Evolutionary conservation across 495 filamentous ascomycete species (phyloP).

Genomic region (Penicillium subrubescens): DNA sequence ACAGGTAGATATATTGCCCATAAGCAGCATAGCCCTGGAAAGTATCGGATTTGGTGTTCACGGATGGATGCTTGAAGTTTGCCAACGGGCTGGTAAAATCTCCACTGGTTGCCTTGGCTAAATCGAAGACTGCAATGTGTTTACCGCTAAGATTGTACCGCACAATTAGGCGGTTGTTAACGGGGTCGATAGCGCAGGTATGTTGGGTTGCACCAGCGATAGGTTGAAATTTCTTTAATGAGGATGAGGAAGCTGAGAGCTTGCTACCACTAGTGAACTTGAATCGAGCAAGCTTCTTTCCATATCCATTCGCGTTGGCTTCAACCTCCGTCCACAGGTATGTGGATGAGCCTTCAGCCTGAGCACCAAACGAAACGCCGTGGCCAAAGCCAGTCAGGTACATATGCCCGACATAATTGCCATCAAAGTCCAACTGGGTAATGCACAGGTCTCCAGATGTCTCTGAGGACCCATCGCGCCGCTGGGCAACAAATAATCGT

Average conservation of each 20-base stretch:
- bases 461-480: constrained; percentile 10
- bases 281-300: constrained; percentile 21
- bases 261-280: constrained; percentile 19
- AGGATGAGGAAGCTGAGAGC: background rate
- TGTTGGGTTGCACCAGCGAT: constrained; percentile 11
- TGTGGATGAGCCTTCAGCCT: constrained; percentile 18
- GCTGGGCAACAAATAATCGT: constrained; percentile 22
- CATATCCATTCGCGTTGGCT: constrained; percentile 23
- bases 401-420: constrained; percentile 23
- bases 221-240: constrained; percentile 5
- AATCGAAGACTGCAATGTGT: constrained; percentile 18
- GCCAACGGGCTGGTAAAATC: constrained; percentile 17
- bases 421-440: constrained; percentile 26
- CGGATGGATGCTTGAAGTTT: constrained; percentile 12
- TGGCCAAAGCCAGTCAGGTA: constrained; percentile 22
- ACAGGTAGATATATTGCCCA: constrained; percentile 19
- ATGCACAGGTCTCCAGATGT: constrained; percentile 22
- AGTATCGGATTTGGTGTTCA: constrained; percentile 1
- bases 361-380: constrained; percentile 21
- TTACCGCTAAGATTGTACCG: constrained; percentile 11
- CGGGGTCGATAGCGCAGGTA: constrained; percentile 20
- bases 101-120: constrained; percentile 16
- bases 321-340: constrained; percentile 27
- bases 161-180: constrained; percentile 21
- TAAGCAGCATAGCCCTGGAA: constrained; percentile 22